phyloP scores from a whole-genome alignment of 202 grass and related monocot genomes.

The Panicum virgatum region DNA sequence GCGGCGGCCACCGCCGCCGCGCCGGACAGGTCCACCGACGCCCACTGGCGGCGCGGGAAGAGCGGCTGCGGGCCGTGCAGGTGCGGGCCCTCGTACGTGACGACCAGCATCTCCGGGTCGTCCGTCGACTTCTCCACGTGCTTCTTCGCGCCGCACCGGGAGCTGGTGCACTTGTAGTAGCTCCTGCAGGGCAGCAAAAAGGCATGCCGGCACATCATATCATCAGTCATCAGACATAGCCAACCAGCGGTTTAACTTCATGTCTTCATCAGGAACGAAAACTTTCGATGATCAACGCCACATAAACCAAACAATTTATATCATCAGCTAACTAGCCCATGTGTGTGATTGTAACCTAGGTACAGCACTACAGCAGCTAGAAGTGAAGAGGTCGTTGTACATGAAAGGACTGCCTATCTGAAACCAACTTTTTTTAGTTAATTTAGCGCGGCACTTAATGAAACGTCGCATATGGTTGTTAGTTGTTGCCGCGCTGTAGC shows the following conservation, averaged over 20 bases:
- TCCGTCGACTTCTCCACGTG: slow-evolving; percentile 77
- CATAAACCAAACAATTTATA: too few species aligned
- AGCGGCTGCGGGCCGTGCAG: slow-evolving; percentile 49
- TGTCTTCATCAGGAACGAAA: neutral
- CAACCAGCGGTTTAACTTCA: neutral
- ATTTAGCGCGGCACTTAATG: neutral
- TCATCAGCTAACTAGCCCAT: too few species aligned
- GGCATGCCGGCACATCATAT: neutral
- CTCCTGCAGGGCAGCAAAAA: slow-evolving; percentile 31
- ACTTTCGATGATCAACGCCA: too few species aligned
- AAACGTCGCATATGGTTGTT: neutral
- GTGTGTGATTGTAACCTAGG: too few species aligned
- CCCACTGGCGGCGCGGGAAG: slow-evolving; percentile 21
- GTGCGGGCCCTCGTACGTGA: slow-evolving; percentile 73
- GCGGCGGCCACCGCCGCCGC: neutral
- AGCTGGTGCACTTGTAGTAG: slow-evolving; percentile 75
- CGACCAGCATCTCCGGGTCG: slow-evolving; percentile 56
- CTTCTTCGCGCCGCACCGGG: slow-evolving; percentile 75
- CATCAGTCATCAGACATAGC: neutral
- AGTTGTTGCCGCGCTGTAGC: neutral
- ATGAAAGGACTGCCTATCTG: neutral
- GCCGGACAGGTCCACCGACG: slow-evolving; percentile 3
- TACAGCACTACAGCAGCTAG: too few species aligned
- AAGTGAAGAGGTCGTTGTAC: too few species aligned
- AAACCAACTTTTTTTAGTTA: neutral